These are phyloP conservation scores for Epicoccum nigrum DNA, from an alignment of 2,329 filamentous ascomycete genomes.

Conservation along the genomic window DNA sequence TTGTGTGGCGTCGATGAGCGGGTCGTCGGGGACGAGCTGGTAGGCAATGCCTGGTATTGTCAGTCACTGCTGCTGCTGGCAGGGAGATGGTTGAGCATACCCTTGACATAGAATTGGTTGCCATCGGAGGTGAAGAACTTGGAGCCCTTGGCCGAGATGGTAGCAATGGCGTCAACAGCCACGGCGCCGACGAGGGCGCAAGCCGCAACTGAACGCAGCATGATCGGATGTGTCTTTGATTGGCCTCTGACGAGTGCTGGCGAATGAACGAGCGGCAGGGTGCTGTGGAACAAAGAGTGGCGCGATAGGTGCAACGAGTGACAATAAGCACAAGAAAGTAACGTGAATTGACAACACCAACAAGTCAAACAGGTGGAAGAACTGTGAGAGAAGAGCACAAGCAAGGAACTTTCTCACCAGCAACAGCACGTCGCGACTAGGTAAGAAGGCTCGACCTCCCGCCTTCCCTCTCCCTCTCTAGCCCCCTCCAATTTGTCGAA, in stretches of 20 bases:
- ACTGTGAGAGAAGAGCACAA: not conserved
- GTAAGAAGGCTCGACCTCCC: not conserved
- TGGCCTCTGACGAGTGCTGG: not conserved
- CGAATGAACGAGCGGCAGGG: slow-evolving; percentile 1
- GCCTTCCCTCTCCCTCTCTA: slow-evolving; percentile 8
- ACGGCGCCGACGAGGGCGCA: slow-evolving; percentile 36
- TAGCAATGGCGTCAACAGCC: slow-evolving; percentile 57
- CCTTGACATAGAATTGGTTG: slow-evolving; percentile 83
- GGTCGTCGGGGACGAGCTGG: slow-evolving; percentile 70
- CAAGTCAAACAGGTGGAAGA: not conserved
- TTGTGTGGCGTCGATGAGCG: slow-evolving; percentile 75
- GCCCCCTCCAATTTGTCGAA: not conserved
- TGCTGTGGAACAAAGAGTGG: slow-evolving; percentile 5
- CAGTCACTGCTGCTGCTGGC: not conserved
- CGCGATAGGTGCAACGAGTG: slow-evolving; percentile 1
- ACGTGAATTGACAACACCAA: not conserved
- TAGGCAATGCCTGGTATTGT: slow-evolving; percentile 71
- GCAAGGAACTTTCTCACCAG: slow-evolving; percentile 2
- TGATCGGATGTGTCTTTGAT: slow-evolving; percentile 10
- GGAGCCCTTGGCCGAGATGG: slow-evolving; percentile 69
- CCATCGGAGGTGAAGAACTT: slow-evolving; percentile 87
- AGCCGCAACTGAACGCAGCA: slow-evolving; percentile 28
- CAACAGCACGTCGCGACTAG: not conserved
- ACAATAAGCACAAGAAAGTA: not conserved
- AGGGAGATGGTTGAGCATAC: slow-evolving; percentile 49